Base-by-base conservation (phyloP, 2,329 filamentous ascomycete species). In the Westerdykella ornata region DNA sequence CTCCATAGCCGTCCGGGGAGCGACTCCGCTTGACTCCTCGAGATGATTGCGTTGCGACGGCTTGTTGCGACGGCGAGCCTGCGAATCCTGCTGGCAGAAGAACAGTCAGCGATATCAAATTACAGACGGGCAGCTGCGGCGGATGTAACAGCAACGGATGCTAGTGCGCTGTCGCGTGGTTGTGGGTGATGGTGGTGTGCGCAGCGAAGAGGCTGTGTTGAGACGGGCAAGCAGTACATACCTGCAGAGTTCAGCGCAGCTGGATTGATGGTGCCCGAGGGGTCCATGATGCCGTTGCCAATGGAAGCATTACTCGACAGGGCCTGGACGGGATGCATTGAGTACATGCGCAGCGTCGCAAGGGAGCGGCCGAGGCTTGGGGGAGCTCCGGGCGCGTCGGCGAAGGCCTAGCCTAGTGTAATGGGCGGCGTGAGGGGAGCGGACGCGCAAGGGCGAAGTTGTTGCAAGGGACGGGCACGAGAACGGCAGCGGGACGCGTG, bases 11-110 rank as follows among this genome's bases (percentile, higher is more conserved):
- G 43, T 68, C 65, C 30, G 64, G 65, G 38, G 66, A 67, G 49
- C 65, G 64, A 49, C 66, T 68, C 51, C 66, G 63, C 50, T 68
- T 68, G 45, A 67, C 45, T 41, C 66, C 66, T 28, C 65, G 58
- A 29, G 59, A 60, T 35, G 54, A 8, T 53, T 63, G 63, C 43
- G 54, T 58, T 53, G 61, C 54, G 39, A 57, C 55, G 36, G 48
- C 40, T 44, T 62, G 61, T 14, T 33, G 30, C 3, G 30, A 14
- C 12, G 55, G 48, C 44, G 57, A 46, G 50, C 51, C 53, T 39
- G 49, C 53, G 41, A 65, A 56, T 26, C 35, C 54, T 53, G 52
- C 55, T 54, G 63, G 46, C 43, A 36, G 32, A 36, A 19, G 14
- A 34, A 14, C 31, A 41, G 55, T 66, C 48, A 65, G 60, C 50